These are phyloP conservation scores for Dryadomyces sulphureus DNA, from an alignment of 2,329 filamentous ascomycete genomes.

Conservation along the genomic window DNA sequence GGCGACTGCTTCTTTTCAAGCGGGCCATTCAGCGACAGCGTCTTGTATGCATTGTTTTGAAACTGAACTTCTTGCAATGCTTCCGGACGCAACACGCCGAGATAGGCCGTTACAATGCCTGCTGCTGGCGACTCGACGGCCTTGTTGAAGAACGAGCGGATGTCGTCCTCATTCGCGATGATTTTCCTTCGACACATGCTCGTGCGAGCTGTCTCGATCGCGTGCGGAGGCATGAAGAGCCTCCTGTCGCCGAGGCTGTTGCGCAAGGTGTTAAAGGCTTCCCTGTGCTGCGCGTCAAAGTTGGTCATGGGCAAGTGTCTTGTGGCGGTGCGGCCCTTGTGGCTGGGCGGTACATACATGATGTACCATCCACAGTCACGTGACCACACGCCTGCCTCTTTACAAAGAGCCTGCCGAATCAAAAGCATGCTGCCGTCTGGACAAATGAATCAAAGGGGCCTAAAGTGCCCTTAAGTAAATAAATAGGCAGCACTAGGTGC, in stretches of 20 bases:
- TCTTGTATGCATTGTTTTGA: not conserved
- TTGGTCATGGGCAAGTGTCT: not conserved
- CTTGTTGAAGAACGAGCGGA: not conserved
- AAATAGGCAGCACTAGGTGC: too few relatives aligned
- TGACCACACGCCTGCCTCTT: too few relatives aligned
- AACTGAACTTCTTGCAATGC: not conserved
- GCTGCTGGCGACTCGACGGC: not conserved
- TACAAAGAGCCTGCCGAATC: too few relatives aligned
- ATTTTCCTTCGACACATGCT: not conserved
- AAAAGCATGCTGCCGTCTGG: too few relatives aligned
- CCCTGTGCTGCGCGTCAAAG: not conserved
- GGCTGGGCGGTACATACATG: too few relatives aligned
- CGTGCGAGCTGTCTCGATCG: not conserved
- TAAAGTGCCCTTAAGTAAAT: too few relatives aligned
- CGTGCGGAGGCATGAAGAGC: not conserved
- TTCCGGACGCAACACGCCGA: not conserved
- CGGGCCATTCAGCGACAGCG: not conserved
- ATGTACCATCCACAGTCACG: too few relatives aligned
- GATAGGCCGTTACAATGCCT: not conserved
- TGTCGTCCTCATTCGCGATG: not conserved
- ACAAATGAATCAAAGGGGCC: too few relatives aligned
- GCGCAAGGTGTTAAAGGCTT: not conserved
- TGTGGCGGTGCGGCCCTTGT: too few relatives aligned
- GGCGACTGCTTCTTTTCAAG: not conserved
- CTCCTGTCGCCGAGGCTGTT: not conserved